Base-by-base conservation (phyloP, 352 stramenopile species). In the Phytophthora ohioensis region DNA sequence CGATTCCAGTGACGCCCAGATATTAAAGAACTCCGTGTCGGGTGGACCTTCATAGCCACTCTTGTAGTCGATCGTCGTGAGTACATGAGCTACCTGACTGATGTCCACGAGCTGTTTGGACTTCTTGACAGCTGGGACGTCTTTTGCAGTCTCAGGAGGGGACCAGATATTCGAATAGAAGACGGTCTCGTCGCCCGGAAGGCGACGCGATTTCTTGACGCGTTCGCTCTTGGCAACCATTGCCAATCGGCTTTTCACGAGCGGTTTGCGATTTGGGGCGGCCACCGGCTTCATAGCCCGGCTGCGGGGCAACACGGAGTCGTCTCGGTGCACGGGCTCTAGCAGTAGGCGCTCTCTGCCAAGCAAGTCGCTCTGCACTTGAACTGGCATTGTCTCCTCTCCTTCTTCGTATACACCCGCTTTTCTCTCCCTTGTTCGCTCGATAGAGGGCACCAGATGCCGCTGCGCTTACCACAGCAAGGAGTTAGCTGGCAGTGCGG, bases 121-220 rank as follows among this genome's bases (percentile, higher is more conserved):
- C 48, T 61, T 74, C 65, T 79, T 77, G 42, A 49, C 13, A 35
- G 45, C 57, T 8, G 39, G 45, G 21, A 59, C 47, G 21, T 78
- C 60, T 8, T 34, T 46, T 12, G 49, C 47, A 27, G 62, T 70
- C 54, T 77, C 69, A 3, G 70, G 49, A 17, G 60, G 51, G 9
- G 76, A 78, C 87, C 87, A 94, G 57, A 94, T 94, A 81, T 94
- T 94, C 41, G 77, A 77, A 75, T 94, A 94, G 73, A 94, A 94
- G 47, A 90, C 87, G 49, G 69, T 88, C 70, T 92, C 82, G 56
- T 94, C 87, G 30, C 53, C 38, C 0, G 75, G 70, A 7, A 82
- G 75, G 11, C 73, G 82, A 21, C 72, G 64, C 32, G 67, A 42
- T 53, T 87, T 90, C 67, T 88, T 88, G 51, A 69, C 39, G 51